Conservation (phyloP, 73 alveolate genomes). For the Tetrahymena thermophila region DNA sequence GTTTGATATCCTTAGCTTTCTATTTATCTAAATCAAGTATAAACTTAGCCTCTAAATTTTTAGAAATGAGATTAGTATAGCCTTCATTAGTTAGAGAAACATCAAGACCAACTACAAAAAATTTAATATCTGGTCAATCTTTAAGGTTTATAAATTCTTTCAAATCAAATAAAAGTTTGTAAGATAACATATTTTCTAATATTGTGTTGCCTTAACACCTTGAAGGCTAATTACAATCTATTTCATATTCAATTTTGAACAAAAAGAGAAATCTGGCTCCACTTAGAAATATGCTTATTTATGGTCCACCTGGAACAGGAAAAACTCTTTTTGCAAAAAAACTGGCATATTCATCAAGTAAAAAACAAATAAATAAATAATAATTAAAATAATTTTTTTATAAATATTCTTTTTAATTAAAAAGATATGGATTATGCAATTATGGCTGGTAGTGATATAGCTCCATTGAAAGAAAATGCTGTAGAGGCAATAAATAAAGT, state of each 20-base stretch:
- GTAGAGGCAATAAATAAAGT: conserved; percentile 63
- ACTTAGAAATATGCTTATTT: conserved; percentile 58
- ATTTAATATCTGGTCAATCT: not conserved
- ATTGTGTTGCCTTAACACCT: conserved; percentile 53
- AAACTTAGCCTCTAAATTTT: conserved; percentile 23
- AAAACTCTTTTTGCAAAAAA: conserved; percentile 77
- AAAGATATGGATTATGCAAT: conserved; percentile 57
- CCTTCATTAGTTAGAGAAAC: conserved; percentile 71
- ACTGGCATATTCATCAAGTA: conserved; percentile 64
- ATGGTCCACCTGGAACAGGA: conserved; percentile 91
- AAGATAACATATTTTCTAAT: conserved; percentile 51
- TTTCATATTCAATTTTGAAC: conserved; percentile 59
- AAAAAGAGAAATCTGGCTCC: conserved; percentile 70
- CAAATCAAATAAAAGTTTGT: conserved; percentile 31
- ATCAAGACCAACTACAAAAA: conserved; percentile 50
- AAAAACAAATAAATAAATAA: not conserved
- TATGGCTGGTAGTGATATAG: conserved; percentile 76
- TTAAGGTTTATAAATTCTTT: conserved; percentile 27
- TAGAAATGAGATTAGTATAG: conserved; percentile 50
- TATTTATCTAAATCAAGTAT: conserved; percentile 46
- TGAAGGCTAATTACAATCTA: conserved; percentile 50
- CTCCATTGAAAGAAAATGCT: conserved; percentile 72
- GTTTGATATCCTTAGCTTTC: conserved; percentile 50
- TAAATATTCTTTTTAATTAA: not conserved
- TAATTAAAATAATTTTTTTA: too few relatives aligned